Evolutionary conservation across 768 basidiomycete species (phyloP), one percentile per base, ranked within the genome.

Genomic region (Chalciporus piperatus): DNA sequence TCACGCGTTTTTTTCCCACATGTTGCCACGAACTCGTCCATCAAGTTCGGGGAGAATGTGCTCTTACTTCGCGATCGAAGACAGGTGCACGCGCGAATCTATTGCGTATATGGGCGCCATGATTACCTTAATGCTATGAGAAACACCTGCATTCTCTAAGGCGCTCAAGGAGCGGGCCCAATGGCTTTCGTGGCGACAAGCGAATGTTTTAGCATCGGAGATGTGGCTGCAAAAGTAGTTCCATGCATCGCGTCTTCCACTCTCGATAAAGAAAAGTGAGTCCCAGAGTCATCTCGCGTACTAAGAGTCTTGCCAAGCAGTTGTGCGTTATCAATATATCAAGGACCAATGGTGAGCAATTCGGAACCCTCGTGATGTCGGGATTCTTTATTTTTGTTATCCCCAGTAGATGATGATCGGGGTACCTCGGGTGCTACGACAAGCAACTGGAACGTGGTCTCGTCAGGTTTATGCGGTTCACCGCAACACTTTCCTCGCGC

Each of bases 171-270:
- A n/a, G n/a, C 97, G 0, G 96, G 92, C 0, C 67, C 98, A 32
- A 94, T 94, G 92, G 90, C 92, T 19, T 85, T 98, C 57, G 96
- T 93, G 85, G 94, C 95, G 5, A 93, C 92, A 1, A 81, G 87
- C 20, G 94, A 97, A 32, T 88, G 87, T 55, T 98, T 89, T 57
- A 92, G 90, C 46, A 67, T 80, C 13, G 90, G 96, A 48, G 97
- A 98, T 49, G 65, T 98, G 20, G 95, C 95, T 0, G 80, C 78
- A 3, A 94, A 88, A 64, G 95, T 98, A 1, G 83, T 99, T 17
- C 94, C 96, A 0, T 86, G 81, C 56, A 82, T 98, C 68, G 76
- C 87, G 2, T 84, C 83, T 45, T 78, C 89, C 1, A 70, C 93
- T 63, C 77, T 98, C n/a, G 96, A 98, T 65, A 87, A 87, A 65